These are phyloP conservation scores for Colletotrichum aenigma DNA, from an alignment of 2,329 filamentous ascomycete genomes.

Conservation along the genomic window DNA sequence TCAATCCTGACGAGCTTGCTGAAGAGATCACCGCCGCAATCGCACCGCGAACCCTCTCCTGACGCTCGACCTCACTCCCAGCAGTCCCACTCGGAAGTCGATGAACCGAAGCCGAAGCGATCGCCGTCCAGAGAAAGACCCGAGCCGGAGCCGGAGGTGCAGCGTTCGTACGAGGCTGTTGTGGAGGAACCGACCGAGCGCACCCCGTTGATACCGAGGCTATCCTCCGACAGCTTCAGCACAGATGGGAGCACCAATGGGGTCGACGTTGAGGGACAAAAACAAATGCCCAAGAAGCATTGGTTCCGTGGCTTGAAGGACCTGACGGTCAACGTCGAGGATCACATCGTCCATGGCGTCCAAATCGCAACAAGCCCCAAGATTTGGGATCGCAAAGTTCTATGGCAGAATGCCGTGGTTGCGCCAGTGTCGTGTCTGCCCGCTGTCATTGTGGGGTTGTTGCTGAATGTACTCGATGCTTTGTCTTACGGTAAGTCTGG, in stretches of 20 bases:
- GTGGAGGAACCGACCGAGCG: constrained; percentile 39
- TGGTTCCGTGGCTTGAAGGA: constrained; percentile 40
- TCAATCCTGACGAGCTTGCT: constrained; percentile 56
- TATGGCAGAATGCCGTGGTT: constrained; percentile 69
- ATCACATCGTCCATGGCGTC: constrained; percentile 31
- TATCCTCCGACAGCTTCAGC: constrained; percentile 28
- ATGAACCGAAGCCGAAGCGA: constrained; percentile 12
- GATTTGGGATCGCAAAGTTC: constrained; percentile 69
- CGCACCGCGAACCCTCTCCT: constrained; percentile 26
- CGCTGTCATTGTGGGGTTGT: constrained; percentile 83
- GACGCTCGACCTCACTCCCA: constrained; percentile 23
- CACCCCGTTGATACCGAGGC: constrained; percentile 50
- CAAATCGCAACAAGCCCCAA: constrained; percentile 19
- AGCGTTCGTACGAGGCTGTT: background rate
- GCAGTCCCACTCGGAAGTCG: background rate
- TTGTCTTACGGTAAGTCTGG: constrained; percentile 78
- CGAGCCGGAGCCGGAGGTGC: constrained; percentile 17
- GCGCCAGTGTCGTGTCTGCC: constrained; percentile 76
- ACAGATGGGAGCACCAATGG: constrained; percentile 28
- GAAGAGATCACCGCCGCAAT: constrained; percentile 51
- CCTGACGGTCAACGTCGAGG: constrained; percentile 34
- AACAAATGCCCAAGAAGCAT: constrained; percentile 32
- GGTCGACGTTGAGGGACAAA: constrained; percentile 57
- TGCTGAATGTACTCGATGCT: constrained; percentile 93
- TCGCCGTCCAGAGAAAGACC: background rate